Percentiles rank a stretch among this genome's conserved stretches.
phyloP scores from a whole-genome alignment of 2,329 filamentous ascomycete genomes.

The Aspergillus alliaceus region DNA sequence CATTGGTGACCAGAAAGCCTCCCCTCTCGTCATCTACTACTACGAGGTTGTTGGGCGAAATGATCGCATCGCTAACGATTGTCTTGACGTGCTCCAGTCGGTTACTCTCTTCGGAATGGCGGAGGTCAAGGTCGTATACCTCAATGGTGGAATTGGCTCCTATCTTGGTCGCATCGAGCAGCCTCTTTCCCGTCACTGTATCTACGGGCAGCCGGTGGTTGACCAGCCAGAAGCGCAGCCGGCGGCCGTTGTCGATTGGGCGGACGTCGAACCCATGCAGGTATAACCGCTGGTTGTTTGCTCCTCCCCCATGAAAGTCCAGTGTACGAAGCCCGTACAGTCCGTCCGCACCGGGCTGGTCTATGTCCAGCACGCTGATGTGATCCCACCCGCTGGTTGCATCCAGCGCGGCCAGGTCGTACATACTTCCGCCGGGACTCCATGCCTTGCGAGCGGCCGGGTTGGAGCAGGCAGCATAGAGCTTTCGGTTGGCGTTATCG shows the following conservation, averaged over 20 bases:
- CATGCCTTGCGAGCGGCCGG: neutral
- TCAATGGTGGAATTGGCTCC: constrained; percentile 8
- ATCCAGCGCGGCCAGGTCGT: neutral
- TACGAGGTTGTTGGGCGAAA: constrained; percentile 5
- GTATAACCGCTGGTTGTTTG: neutral
- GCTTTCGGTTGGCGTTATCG: neutral
- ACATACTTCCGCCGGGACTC: neutral
- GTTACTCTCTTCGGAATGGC: neutral
- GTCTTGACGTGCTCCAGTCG: constrained; percentile 3
- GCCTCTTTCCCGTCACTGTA: neutral
- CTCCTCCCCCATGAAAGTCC: neutral
- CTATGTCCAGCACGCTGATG: neutral
- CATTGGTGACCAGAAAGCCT: constrained; percentile 2
- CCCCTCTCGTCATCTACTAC: neutral
- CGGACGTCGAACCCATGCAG: neutral
- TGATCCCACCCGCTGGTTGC: neutral
- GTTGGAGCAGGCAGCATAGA: constrained; percentile 1
- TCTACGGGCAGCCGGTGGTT: constrained; percentile 4
- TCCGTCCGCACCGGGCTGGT: neutral
- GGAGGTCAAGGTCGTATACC: constrained; percentile 1
- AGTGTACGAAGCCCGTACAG: neutral
- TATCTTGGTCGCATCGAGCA: neutral
- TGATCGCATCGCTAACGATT: neutral
- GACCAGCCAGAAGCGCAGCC: constrained; percentile 5
- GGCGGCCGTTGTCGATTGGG: neutral